Evolutionary conservation across 345 rosid genomes (phyloP).

Genomic region (Eucalyptus curtisii): DNA sequence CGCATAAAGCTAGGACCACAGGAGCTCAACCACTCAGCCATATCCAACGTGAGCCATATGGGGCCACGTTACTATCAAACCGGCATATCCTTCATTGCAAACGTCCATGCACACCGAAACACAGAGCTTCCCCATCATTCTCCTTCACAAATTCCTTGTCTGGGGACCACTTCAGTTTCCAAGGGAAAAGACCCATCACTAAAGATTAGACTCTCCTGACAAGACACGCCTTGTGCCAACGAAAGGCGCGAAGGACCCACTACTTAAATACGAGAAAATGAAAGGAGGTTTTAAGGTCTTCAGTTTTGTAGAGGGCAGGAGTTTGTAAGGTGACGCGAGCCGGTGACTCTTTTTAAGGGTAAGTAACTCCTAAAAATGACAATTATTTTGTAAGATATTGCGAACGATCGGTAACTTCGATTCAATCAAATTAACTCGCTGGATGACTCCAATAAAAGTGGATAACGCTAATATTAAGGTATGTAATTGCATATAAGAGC

Average conservation of each 20-base stretch:
- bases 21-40: neutral
- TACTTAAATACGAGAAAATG: neutral
- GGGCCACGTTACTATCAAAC: neutral
- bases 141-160: neutral
- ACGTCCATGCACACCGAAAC: neutral
- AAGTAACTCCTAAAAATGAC: neutral
- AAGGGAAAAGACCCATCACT: neutral
- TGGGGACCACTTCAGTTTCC: neutral
- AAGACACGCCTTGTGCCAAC: neutral
- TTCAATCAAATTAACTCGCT: neutral
- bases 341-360: neutral
- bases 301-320: neutral
- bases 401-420: neutral
- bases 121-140: neutral
- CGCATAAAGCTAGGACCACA: neutral
- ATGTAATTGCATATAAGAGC: neutral
- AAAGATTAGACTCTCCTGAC: neutral
- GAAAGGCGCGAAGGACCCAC: neutral
- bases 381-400: neutral
- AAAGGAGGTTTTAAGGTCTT: neutral
- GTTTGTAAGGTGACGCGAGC: neutral
- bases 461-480: neutral
- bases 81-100: neutral
- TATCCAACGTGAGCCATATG: neutral
- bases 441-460: neutral